These are phyloP conservation scores for Panicum virgatum DNA, from an alignment of 202 grass and related monocot species.

Conservation along the genomic window DNA sequence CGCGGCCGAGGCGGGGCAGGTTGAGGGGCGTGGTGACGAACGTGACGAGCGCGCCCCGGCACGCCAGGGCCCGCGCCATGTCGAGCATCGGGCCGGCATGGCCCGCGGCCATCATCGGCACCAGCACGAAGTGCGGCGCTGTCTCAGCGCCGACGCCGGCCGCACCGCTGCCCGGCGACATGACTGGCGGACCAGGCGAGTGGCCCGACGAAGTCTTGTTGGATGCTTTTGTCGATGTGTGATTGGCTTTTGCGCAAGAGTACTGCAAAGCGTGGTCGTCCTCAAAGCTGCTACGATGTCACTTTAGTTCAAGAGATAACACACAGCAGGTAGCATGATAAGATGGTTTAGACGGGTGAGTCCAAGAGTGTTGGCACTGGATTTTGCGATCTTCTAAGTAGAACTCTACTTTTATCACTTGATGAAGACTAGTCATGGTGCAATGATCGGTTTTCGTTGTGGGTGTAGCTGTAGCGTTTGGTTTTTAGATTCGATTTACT, in stretches of 20 bases:
- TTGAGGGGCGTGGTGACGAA: conserved; percentile 38
- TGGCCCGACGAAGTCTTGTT: neutral
- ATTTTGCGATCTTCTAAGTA: no score
- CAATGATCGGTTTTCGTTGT: no score
- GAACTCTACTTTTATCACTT: no score
- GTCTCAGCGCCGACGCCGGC: neutral
- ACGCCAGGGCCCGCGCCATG: no score
- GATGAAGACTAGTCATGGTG: no score
- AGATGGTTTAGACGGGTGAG: neutral
- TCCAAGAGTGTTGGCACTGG: neutral
- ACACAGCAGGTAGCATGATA: neutral
- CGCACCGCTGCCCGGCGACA: neutral
- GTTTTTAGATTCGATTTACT: no score
- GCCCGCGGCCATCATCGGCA: conserved; percentile 30
- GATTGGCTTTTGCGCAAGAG: neutral
- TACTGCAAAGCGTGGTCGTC: neutral
- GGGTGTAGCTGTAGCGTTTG: no score
- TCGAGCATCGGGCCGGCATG: conserved; percentile 36
- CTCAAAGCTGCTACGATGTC: neutral
- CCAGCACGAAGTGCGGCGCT: conserved; percentile 25
- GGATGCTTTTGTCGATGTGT: neutral
- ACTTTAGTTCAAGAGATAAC: neutral
- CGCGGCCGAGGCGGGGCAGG: neutral
- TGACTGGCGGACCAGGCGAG: neutral
- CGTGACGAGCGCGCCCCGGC: conserved; percentile 11